Percentiles rank a stretch among this genome's conserved stretches.
These are phyloP conservation scores for Aureobasidium namibiae DNA, from an alignment of 2,329 filamentous ascomycete species.

Conservation along the genomic window DNA sequence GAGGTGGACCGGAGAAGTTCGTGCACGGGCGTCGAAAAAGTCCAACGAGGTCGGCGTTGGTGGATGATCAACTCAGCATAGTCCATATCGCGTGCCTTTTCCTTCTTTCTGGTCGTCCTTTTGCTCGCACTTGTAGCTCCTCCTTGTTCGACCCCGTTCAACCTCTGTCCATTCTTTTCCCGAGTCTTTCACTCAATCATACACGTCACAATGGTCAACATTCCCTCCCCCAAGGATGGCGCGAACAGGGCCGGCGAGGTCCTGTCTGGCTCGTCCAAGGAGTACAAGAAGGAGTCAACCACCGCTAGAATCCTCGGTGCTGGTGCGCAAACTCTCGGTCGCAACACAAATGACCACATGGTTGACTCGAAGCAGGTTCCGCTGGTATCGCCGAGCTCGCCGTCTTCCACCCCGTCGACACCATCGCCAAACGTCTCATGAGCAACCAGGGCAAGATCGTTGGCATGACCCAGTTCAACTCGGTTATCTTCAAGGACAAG, in stretches of 20 bases:
- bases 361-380: constrained; percentile 52
- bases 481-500: constrained; percentile 89
- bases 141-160: constrained; percentile 1
- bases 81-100: constrained; percentile 4
- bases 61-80: constrained; percentile 2
- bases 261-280: constrained; percentile 37
- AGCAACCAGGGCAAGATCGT: constrained; percentile 78
- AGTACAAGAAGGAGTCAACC: constrained; percentile 79
- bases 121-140: background rate
- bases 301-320: constrained; percentile 83
- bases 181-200: background rate
- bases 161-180: background rate
- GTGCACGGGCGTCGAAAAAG: background rate
- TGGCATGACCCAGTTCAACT: constrained; percentile 61
- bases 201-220: constrained; percentile 17
- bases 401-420: constrained; percentile 94
- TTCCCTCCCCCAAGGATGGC: constrained; percentile 17
- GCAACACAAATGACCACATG: background rate
- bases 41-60: background rate
- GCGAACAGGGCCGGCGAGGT: background rate
- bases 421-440: constrained; percentile 97
- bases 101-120: background rate
- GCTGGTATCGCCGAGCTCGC: constrained; percentile 89
- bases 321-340: constrained; percentile 46
- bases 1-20: constrained; percentile 4